These are phyloP conservation scores for Neltuma alba DNA, from an alignment of 306 rosid genomes.

Conservation along the genomic window DNA sequence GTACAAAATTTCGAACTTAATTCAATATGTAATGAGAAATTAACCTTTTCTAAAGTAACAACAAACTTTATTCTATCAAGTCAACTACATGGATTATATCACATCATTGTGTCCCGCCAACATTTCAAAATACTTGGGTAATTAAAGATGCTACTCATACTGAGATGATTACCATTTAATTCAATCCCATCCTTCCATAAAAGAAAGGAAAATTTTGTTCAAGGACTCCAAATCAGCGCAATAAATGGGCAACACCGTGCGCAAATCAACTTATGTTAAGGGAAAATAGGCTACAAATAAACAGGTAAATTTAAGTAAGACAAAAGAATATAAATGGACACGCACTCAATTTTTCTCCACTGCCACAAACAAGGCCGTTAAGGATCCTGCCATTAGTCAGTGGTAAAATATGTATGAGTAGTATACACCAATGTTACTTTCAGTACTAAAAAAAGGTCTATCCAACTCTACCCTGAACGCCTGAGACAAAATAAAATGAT, in stretches of 20 bases:
- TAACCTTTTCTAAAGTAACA: too few relatives aligned
- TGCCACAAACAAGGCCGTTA: constrained; percentile 35
- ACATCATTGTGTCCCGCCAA: too few relatives aligned
- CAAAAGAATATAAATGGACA: constrained; percentile 27
- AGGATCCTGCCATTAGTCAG: constrained; percentile 38
- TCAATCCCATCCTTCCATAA: not conserved
- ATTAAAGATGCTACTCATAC: too few relatives aligned
- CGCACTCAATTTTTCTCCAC: constrained; percentile 37
- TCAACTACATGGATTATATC: too few relatives aligned
- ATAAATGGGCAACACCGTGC: not conserved
- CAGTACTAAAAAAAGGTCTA: constrained; percentile 25
- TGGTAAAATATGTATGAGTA: constrained; percentile 31
- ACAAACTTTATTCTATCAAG: too few relatives aligned
- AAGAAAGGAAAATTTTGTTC: not conserved
- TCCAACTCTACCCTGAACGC: constrained; percentile 31
- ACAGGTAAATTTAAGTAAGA: not conserved
- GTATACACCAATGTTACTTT: constrained; percentile 38
- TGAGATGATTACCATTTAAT: too few relatives aligned
- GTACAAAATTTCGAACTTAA: too few relatives aligned
- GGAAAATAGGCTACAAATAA: constrained; percentile 33
- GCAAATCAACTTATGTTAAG: not conserved
- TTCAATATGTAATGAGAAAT: too few relatives aligned
- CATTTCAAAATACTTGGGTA: too few relatives aligned
- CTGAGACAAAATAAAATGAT: constrained; percentile 15
- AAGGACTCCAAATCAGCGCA: not conserved